These are phyloP conservation scores for Smallanthus sonchifolius DNA, from an alignment of 129 eudicot genomes.

Conservation along the genomic window DNA sequence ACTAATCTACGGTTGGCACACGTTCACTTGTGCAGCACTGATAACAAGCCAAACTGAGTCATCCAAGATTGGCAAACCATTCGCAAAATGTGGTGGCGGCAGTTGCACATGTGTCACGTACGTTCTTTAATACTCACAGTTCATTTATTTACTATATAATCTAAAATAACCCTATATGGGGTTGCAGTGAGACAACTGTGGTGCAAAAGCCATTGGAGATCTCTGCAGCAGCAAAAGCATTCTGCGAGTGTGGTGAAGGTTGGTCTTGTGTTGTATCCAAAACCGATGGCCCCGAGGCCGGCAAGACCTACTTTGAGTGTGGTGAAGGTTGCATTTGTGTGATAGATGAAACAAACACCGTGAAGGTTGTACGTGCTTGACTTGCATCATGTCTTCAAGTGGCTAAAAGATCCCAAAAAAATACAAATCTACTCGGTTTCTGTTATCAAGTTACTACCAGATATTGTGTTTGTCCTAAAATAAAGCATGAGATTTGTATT, in stretches of 20 bases:
- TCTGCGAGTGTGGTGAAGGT: conserved; percentile 26
- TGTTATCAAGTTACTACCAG: neutral
- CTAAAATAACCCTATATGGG: neutral
- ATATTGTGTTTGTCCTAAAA: conserved; percentile 18
- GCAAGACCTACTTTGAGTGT: conserved; percentile 30
- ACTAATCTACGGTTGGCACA: neutral
- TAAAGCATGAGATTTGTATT: neutral
- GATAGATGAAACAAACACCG: conserved; percentile 28
- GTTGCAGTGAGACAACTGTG: conserved; percentile 24
- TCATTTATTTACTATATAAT: conserved; percentile 1
- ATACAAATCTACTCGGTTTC: neutral
- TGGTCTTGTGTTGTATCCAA: conserved; percentile 32
- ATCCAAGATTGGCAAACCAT: conserved; percentile 23
- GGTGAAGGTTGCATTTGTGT: conserved; percentile 31
- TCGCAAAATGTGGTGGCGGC: conserved; percentile 23
- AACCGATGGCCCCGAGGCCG: conserved; percentile 23
- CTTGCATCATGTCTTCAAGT: neutral
- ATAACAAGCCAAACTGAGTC: conserved; percentile 30
- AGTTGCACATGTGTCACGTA: conserved; percentile 32
- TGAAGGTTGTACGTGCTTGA: conserved; percentile 23
- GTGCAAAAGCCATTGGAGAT: conserved; percentile 14
- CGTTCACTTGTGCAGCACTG: conserved; percentile 18
- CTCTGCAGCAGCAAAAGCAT: conserved; percentile 20
- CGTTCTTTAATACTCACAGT: neutral
- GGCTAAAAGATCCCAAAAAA: neutral